Evolutionary conservation across 2,329 filamentous ascomycete genomes (phyloP), one percentile per base, ranked within the genome.

Genomic region (Aspergillaceae sp.): DNA sequence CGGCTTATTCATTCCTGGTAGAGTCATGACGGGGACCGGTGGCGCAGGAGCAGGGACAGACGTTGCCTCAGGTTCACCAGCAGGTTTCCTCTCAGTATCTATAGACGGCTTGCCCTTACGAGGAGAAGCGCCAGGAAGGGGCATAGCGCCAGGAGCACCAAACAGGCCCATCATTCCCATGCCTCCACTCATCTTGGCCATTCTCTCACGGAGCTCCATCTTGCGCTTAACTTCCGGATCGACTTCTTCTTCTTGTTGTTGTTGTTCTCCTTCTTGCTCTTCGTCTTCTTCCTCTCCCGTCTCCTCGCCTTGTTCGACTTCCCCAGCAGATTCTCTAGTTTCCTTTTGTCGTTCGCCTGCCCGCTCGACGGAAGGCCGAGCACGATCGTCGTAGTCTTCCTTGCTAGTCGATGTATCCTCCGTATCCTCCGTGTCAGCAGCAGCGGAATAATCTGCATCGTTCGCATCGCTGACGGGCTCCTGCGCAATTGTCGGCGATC

Each of bases 131-230:
- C 60, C 53, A 54, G 76, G 72, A 69, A 84, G 77, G 29, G 76
- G 72, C 69, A 84, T 77, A 29, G 65, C 81, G 34, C 77, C 79
- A 33, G 83, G 80, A 19, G 79, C 78, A 11, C 87, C 87, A 65
- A 94, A 94, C 82, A 97, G 92, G 57, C 88, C 87, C 63, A 88
- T 82, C 84, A 97, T 94, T 41, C 88, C 88, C 87, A 95, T 95
- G 26, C 91, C 91, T 46, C 91, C 91, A 56, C 91, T 94, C 85
- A 98, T 92, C 70, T 95, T 96, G 40, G 92, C 92, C 88, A 98
- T 98, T 57, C 92, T 82, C 51, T 92, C 89, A 49, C 92, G 82
- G 30, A 98, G 75, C 63, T 96, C 91, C 68, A 95, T 83, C 62
- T 84, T 86, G 44, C 90, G 84, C 55, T 80, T 83, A 26, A 87